These are phyloP conservation scores for Colletotrichum coccodes DNA, from an alignment of 2,329 filamentous ascomycete species.

Conservation along the genomic window DNA sequence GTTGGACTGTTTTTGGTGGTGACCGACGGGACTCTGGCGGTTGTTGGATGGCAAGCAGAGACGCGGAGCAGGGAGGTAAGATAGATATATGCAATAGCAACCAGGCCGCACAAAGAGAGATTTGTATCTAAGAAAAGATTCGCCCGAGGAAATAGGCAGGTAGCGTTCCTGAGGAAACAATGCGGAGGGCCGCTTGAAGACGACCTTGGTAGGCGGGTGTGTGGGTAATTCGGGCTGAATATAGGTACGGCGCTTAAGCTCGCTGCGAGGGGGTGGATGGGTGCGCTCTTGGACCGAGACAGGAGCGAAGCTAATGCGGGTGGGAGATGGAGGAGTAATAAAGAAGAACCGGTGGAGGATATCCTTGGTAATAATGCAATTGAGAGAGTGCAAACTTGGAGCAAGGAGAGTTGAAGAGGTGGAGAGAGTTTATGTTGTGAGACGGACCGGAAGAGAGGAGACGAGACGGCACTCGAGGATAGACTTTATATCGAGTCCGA, in stretches of 20 bases:
- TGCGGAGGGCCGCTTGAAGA: constrained; percentile 23
- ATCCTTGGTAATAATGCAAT: background rate
- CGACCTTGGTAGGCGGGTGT: background rate
- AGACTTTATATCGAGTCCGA: constrained; percentile 28
- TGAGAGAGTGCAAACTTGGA: background rate
- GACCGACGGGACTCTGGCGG: constrained; percentile 5
- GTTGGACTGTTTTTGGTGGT: constrained; percentile 11
- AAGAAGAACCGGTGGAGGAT: background rate
- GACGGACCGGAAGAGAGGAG: background rate
- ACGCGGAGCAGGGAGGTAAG: background rate
- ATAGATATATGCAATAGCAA: constrained; percentile 26
- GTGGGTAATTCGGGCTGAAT: constrained; percentile 27
- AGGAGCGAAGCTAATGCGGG: constrained; percentile 24
- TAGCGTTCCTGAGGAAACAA: background rate
- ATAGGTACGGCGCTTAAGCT: constrained; percentile 33
- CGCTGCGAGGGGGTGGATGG: constrained; percentile 7
- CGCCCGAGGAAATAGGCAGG: background rate
- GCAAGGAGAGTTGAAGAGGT: background rate
- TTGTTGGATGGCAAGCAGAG: background rate
- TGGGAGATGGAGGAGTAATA: constrained; percentile 10
- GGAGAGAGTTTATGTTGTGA: constrained; percentile 10
- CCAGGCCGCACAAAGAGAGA: constrained; percentile 12
- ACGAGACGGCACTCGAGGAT: constrained; percentile 5
- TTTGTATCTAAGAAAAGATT: constrained; percentile 30
- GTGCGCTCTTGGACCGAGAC: constrained; percentile 20